phyloP scores from a whole-genome alignment of 2,329 filamentous ascomycete species.

The Catunica adiposa region DNA sequence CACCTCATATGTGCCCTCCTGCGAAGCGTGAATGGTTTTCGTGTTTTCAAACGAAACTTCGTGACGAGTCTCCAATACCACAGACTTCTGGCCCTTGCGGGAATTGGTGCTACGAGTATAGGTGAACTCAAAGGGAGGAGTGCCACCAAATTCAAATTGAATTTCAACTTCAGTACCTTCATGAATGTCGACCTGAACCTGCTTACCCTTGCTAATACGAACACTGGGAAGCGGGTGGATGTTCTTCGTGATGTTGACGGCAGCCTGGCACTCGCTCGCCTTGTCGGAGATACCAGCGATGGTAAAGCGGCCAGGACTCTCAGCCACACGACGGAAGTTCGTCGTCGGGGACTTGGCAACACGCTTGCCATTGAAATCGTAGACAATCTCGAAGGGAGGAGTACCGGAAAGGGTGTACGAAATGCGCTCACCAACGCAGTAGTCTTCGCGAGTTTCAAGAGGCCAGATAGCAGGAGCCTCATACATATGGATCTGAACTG shows the following conservation, averaged over 20 bases:
- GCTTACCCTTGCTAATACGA: slow-evolving; percentile 68
- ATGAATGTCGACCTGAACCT: slow-evolving; percentile 78
- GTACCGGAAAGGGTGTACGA: slow-evolving; percentile 82
- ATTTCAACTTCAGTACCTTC: slow-evolving; percentile 91
- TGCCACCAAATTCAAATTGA: slow-evolving; percentile 86
- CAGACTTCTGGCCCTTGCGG: slow-evolving; percentile 58
- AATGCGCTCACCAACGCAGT: slow-evolving; percentile 89
- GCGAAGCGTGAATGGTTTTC: slow-evolving; percentile 68
- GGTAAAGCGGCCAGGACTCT: slow-evolving; percentile 73
- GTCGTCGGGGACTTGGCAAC: slow-evolving; percentile 67
- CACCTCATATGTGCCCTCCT: slow-evolving; percentile 95
- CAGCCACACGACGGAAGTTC: slow-evolving; percentile 82
- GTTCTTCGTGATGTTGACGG: slow-evolving; percentile 58
- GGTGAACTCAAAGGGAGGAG: slow-evolving; percentile 93
- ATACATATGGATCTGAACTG: slow-evolving; percentile 81
- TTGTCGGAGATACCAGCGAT: slow-evolving; percentile 79
- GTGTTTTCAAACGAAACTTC: slow-evolving; percentile 68
- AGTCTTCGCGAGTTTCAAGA: slow-evolving; percentile 68
- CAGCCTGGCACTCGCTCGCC: slow-evolving; percentile 72
- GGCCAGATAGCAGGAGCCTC: slow-evolving; percentile 84
- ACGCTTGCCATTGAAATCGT: slow-evolving; percentile 69
- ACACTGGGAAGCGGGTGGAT: slow-evolving; percentile 91
- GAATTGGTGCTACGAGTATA: slow-evolving; percentile 84
- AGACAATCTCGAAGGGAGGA: slow-evolving; percentile 82
- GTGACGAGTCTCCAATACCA: slow-evolving; percentile 78